Evolutionary conservation across 352 stramenopile species (phyloP).

Genomic region (Globisporangium canariense): DNA sequence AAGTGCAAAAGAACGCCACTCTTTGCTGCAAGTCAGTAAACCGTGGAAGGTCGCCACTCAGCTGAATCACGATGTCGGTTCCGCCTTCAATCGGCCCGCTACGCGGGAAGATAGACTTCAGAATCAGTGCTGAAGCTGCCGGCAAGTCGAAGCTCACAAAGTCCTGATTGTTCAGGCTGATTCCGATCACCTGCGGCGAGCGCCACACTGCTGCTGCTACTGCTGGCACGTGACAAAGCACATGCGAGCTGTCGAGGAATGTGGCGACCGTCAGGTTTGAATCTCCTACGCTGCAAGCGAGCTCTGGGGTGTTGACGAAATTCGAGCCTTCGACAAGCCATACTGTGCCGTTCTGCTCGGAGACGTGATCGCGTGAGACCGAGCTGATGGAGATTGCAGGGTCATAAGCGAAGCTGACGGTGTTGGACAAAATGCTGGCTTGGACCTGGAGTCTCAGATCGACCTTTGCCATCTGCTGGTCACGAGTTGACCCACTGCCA

Average conservation of each 20-base stretch:
- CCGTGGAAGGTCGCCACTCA: conserved; percentile 16
- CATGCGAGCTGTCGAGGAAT: conserved; percentile 15
- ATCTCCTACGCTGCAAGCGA: conserved; percentile 28
- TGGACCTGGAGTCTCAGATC: conserved; percentile 8
- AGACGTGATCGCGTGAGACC: conserved; percentile 18
- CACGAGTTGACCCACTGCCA: too few relatives aligned
- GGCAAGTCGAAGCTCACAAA: conserved; percentile 20
- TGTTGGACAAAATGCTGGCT: conserved; percentile 24
- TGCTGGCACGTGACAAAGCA: conserved; percentile 16
- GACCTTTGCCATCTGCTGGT: neutral
- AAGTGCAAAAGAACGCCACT: conserved; percentile 28
- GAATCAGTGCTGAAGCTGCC: conserved; percentile 16
- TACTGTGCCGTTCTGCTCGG: conserved; percentile 16
- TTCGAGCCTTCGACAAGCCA: conserved; percentile 29
- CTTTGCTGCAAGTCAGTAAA: neutral
- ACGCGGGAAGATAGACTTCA: conserved; percentile 25
- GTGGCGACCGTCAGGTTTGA: neutral
- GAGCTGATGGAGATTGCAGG: conserved; percentile 17
- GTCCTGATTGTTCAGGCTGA: conserved; percentile 42
- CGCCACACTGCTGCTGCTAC: neutral
- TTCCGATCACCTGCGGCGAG: conserved; percentile 13
- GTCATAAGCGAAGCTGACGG: conserved; percentile 28
- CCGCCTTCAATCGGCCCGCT: conserved; percentile 28
- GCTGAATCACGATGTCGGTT: conserved; percentile 25
- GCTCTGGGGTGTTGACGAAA: conserved; percentile 26